Base-by-base conservation (phyloP, 2,329 filamentous ascomycete genomes). In the Acrodontium crateriforme region DNA sequence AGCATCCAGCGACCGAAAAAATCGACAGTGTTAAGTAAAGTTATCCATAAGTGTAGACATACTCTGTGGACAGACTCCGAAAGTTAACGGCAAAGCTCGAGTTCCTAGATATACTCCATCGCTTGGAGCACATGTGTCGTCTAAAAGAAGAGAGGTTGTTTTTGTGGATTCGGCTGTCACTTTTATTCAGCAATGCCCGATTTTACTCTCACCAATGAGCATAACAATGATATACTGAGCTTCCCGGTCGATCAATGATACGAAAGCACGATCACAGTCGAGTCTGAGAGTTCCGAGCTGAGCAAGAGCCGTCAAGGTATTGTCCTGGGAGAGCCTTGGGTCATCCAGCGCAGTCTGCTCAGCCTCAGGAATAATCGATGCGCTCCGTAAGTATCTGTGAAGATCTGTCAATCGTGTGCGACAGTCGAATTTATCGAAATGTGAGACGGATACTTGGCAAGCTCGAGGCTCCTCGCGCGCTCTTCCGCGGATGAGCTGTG, bases 81-180 rank as follows among this genome's bases (percentile, higher is more conserved):
- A 47, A 14, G 33, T 41, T 15, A 38, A 39, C 14, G 46, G 33
- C 19, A 53, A 31, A n/a, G 29, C 32, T 16, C 30, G 36, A 12
- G 48, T 43, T 12, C 37, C 57, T 21, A 44, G 55, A 49, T 53
- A 38, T 24, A 46, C 24, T 32, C 46, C 24, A 49, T 50, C 29
- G 36, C 7, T 36, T 12, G 42, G 34, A 12, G 46, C 45, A 25
- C 45, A 36, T 4, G 44, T 35, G 10, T 37, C 31, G 17, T 52
- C 52, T 3, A 47, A 41, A 13, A 52, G 50, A 5, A 64, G 44
- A 4, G 59, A 57, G 3, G 65, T 37, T 2, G 56, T 60, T 24
- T 53, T 55, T 1, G 65, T 68, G n/a, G n/a, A n/a, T n/a, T n/a
- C n/a, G n/a, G n/a, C n/a, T n/a, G 70, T 62, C 66, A 46, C 69